Evolutionary conservation across 345 rosid species (phyloP).

Genomic region (Garcia nutans): DNA sequence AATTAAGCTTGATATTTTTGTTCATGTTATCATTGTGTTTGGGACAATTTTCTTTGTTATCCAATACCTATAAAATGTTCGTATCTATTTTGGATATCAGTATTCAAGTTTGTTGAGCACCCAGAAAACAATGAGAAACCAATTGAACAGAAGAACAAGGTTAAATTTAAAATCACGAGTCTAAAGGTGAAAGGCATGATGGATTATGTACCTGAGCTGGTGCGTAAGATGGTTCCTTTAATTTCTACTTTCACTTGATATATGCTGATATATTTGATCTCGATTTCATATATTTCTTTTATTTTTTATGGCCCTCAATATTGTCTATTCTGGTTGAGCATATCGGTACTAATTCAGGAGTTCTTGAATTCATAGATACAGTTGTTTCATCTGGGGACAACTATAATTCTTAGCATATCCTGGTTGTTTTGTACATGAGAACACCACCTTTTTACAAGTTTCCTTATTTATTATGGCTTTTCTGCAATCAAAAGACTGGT

Average conservation of each 20-base stretch:
- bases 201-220: slow-evolving; percentile 98
- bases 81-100: slow-evolving; percentile 39
- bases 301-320: background rate
- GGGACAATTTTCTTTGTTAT: background rate
- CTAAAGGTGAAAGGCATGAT: slow-evolving; percentile 78
- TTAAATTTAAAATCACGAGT: slow-evolving; percentile 95
- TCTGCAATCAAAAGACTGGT: slow-evolving; percentile 1
- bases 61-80: slow-evolving; percentile 13
- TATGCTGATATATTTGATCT: background rate
- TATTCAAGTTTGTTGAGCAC: slow-evolving; percentile 91
- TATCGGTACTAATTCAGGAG: background rate
- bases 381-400: background rate
- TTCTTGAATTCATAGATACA: background rate
- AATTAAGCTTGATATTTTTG: slow-evolving; percentile 14
- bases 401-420: background rate
- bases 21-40: slow-evolving; percentile 5
- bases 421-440: background rate
- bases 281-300: background rate
- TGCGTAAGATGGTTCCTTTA: slow-evolving; percentile 34
- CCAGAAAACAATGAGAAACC: slow-evolving; percentile 97
- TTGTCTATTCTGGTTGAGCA: background rate
- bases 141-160: slow-evolving; percentile 78
- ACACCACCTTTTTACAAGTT: background rate
- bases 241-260: background rate
- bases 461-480: background rate